Evolutionary conservation across 2,329 filamentous ascomycete genomes (phyloP), one percentile per base, ranked within the genome.

Genomic region (Colletotrichum salicis): DNA sequence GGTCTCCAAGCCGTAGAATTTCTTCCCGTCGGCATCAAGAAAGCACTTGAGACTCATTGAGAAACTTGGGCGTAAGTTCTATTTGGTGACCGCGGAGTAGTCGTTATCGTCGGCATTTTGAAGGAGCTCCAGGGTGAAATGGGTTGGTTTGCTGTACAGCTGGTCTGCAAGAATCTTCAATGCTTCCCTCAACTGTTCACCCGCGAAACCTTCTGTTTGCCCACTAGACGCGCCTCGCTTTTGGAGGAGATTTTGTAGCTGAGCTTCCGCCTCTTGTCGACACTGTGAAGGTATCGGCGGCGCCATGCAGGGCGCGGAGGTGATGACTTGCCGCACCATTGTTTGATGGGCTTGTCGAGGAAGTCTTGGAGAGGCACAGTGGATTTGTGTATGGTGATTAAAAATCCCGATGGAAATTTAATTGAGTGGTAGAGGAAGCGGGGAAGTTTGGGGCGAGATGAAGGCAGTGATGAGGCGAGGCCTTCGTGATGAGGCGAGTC

Each of bases 101-200:
- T 41, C 67, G 72, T 82, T 83, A 73, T 84, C 83, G 59, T 84
- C 82, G 5, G 82, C 82, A 74, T 84, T 84, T 60, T 84, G 83
- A 37, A 84, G 79, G 1, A 84, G 75, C 68, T 84, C 82, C 8
- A 82, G 76, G 4, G 84, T 74, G 72, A 84, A 84, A 67, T 80
- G 81, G 4, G 81, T 79, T 3, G 76, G 70, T 15, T 74, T 79
- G 35, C 75, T 74, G 67, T 84, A 82, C 5, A 82, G 75, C 56
- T 82, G 68, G 12, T 77, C 57, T 3, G 77, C 75, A 27, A 78
- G 66, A 55, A 75, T 76, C 48, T 29, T 5, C 3, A 62, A 5
- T 3, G 59, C 37, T 13, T 41, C 5, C 5, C 37, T 3, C 13
- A 41, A 5, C 19, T 41, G 13, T 41, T 7, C 24, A 27, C 24